Evolutionary conservation across 1,284 basidiomycete genomes (phyloP).

Genomic region (Papiliotrema flavescens): DNA sequence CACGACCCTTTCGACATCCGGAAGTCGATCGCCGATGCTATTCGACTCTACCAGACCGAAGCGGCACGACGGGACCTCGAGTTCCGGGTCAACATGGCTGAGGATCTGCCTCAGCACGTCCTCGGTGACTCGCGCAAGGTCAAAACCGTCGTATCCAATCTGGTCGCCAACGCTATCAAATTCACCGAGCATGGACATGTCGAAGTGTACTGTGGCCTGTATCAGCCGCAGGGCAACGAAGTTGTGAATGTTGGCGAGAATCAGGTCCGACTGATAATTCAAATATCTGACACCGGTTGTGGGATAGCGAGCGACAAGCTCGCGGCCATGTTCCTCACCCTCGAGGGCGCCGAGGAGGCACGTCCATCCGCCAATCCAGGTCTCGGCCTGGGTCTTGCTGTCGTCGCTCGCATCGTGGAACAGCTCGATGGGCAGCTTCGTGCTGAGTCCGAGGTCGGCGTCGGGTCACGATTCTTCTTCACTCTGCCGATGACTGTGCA

Average conservation of each 20-base stretch:
- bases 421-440: conserved; percentile 75
- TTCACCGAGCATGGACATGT: conserved; percentile 68
- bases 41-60: conserved; percentile 60
- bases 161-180: conserved; percentile 81
- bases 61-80: conserved; percentile 63
- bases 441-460: conserved; percentile 65
- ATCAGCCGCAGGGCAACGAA: conserved; percentile 10
- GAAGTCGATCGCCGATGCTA: conserved; percentile 65
- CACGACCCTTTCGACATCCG: conserved; percentile 77
- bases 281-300: conserved; percentile 71
- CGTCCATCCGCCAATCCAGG: conserved; percentile 11
- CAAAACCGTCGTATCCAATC: conserved; percentile 73
- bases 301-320: conserved; percentile 71
- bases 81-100: conserved; percentile 60
- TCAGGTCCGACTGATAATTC: conserved; percentile 62
- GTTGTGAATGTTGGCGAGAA: background rate
- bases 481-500: conserved; percentile 32
- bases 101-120: conserved; percentile 58
- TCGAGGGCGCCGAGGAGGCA: conserved; percentile 74
- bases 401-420: conserved; percentile 77
- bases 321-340: conserved; percentile 78
- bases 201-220: conserved; percentile 59
- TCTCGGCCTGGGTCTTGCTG: conserved; percentile 67
- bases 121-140: conserved; percentile 73
- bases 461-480: conserved; percentile 65